Evolutionary conservation across 345 rosid genomes (phyloP).

Genomic region (Syzygium aqueum): DNA sequence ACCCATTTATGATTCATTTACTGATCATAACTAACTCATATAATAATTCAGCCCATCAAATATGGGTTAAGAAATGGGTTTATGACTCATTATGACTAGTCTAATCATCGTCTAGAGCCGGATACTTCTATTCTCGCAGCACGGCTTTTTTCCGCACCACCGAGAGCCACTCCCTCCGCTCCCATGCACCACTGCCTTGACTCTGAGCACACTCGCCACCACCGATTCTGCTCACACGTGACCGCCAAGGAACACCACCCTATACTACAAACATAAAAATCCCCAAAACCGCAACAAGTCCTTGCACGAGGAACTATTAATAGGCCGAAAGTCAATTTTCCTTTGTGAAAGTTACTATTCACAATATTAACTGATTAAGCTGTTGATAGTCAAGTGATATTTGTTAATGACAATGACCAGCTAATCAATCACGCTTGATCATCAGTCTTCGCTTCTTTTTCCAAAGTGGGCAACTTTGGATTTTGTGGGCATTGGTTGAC

Average conservation of each 20-base stretch:
- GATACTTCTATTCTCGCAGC: not conserved
- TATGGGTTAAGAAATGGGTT: too few species aligned
- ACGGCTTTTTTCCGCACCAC: not conserved
- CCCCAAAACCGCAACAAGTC: not conserved
- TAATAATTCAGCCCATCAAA: too few species aligned
- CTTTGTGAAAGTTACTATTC: not conserved
- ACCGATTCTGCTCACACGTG: not conserved
- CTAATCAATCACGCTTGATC: not conserved
- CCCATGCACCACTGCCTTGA: rapidly evolving
- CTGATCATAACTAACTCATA: too few species aligned
- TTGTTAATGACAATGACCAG: not conserved
- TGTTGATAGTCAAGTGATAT: not conserved
- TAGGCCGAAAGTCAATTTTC: not conserved
- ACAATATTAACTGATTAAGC: not conserved
- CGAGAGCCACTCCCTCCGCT: not conserved
- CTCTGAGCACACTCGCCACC: not conserved
- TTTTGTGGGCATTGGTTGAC: not conserved
- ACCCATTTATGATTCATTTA: too few species aligned
- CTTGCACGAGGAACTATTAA: not conserved
- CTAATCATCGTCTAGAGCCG: not conserved
- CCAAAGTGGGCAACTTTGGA: not conserved
- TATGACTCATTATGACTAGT: too few species aligned
- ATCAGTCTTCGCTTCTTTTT: not conserved
- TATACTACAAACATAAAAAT: too few species aligned
- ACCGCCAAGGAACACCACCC: not conserved